Conservation (phyloP, 1,284 basidiomycete genomes). For the Puccinia horiana region DNA sequence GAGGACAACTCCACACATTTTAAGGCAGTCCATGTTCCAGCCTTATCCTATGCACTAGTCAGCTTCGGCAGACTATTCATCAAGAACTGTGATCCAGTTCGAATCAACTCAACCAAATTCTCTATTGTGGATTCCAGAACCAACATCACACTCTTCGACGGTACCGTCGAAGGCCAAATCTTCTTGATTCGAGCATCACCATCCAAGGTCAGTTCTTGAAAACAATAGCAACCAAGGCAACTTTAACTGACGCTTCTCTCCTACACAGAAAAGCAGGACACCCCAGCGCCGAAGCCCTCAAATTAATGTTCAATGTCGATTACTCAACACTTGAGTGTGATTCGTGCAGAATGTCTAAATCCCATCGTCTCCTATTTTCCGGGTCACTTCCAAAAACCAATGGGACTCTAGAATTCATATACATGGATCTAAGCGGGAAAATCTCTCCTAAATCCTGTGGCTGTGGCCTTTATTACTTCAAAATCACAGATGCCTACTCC, state of each 20-base stretch:
- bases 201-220: background rate
- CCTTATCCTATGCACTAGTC: background rate
- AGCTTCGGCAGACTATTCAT: slow-evolving; percentile 27
- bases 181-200: background rate
- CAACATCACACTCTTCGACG: background rate
- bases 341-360: slow-evolving; percentile 1
- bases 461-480: too few species aligned
- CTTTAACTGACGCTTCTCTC: background rate
- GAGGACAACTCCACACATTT: background rate
- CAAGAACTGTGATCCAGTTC: too few species aligned
- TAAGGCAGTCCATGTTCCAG: slow-evolving; percentile 3
- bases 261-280: background rate
- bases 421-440: too few species aligned
- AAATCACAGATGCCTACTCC: slow-evolving; percentile 8
- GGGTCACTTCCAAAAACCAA: background rate
- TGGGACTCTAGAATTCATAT: background rate
- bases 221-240: too few species aligned
- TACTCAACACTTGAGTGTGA: slow-evolving; percentile 3
- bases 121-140: background rate
- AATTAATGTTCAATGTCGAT: background rate
- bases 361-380: slow-evolving; percentile 4
- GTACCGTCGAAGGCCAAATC: background rate
- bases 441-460: too few species aligned
- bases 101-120: too few species aligned
- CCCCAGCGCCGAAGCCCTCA: background rate